Evolutionary conservation across 768 basidiomycete genomes (phyloP).

Genomic region (Rhodosporidiobolus odoratus): DNA sequence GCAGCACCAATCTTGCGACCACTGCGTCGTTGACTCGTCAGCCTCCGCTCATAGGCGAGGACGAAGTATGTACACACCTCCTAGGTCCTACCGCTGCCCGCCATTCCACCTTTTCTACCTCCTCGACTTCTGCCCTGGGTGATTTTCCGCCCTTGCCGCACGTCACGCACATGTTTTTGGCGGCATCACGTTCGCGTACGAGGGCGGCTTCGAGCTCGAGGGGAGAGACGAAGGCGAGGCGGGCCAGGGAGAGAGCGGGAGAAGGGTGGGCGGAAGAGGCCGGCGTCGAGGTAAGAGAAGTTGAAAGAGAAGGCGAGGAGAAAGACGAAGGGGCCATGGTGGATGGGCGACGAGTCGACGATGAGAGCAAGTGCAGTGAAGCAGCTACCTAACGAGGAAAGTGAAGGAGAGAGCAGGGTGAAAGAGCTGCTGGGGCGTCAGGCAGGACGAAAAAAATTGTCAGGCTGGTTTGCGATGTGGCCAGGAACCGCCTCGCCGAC

Average conservation of each 20-base stretch:
- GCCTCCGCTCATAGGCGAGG: too few species aligned
- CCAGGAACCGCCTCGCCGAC: not conserved
- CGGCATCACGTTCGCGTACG: not conserved
- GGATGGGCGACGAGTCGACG: not conserved
- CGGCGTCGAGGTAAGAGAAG: not conserved
- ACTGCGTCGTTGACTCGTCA: too few species aligned
- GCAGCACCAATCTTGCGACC: too few species aligned
- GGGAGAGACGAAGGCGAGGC: conserved; percentile 1
- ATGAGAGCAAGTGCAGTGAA: not conserved
- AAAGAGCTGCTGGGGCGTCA: not conserved
- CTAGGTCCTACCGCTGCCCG: not conserved
- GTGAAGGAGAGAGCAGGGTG: not conserved
- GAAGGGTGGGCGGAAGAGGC: not conserved
- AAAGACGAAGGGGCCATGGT: not conserved
- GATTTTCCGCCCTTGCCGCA: not conserved
- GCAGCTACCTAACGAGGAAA: not conserved
- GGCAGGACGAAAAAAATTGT: not conserved
- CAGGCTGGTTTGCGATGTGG: not conserved
- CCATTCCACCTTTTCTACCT: not conserved
- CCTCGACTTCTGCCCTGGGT: not conserved
- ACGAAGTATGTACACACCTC: too few species aligned
- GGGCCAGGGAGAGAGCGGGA: not conserved
- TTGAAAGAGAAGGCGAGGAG: not conserved
- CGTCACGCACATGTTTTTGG: not conserved
- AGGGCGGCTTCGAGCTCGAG: not conserved